phyloP scores from a whole-genome alignment of 768 basidiomycete species.

The Suillus plorans region DNA sequence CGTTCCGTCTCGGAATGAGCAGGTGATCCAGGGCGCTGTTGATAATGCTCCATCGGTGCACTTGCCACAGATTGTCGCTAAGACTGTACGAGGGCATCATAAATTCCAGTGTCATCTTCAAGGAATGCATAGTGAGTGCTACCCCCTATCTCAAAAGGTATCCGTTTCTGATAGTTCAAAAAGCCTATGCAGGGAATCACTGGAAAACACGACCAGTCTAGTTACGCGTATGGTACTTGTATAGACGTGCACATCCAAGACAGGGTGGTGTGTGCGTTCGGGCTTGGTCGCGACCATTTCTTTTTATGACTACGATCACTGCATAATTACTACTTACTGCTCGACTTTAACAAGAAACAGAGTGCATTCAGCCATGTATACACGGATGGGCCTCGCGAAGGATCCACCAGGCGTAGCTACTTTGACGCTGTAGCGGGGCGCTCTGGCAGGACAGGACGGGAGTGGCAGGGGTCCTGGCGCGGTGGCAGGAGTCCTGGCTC shows the following conservation, averaged over 20 bases:
- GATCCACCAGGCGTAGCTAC: no score
- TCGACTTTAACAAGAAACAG: not conserved
- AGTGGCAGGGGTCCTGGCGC: no score
- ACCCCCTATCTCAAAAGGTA: no score
- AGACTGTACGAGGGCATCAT: constrained; percentile 19
- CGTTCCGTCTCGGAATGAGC: constrained; percentile 13
- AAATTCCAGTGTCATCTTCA: constrained; percentile 21
- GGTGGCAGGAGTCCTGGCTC: no score
- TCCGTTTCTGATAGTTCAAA: not conserved
- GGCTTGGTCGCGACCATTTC: no score
- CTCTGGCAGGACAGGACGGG: no score
- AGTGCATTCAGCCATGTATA: not conserved
- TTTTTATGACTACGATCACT: no score
- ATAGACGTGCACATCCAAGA: not conserved
- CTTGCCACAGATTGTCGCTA: constrained; percentile 24
- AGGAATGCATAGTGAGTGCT: constrained; percentile 22
- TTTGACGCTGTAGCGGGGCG: no score
- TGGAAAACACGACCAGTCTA: not conserved
- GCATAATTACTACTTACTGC: not conserved
- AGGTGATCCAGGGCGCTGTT: constrained; percentile 21
- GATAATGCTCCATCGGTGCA: constrained; percentile 17
- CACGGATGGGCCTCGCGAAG: not conserved
- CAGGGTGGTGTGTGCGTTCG: no score
- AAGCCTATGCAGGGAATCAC: not conserved
- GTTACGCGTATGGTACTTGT: not conserved